Evolutionary conservation across 2,329 filamentous ascomycete genomes (phyloP).

Genomic region (Xylariales sp.): DNA sequence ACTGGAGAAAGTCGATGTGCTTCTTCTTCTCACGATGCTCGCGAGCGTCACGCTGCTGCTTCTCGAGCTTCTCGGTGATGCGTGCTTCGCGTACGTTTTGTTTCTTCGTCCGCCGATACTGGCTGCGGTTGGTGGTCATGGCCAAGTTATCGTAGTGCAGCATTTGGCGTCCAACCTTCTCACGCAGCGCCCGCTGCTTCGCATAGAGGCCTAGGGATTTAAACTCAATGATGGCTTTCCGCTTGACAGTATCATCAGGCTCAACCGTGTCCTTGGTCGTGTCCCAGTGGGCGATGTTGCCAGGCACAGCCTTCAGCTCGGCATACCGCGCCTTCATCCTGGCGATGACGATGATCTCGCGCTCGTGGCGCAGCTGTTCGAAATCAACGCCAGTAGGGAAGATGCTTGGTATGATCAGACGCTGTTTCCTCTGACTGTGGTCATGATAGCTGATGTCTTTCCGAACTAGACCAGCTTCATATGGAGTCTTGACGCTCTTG

Average conservation of each 20-base stretch:
- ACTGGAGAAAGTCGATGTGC: constrained; percentile 84
- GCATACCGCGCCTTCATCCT: constrained; percentile 79
- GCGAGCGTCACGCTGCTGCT: constrained; percentile 93
- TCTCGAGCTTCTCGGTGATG: constrained; percentile 98
- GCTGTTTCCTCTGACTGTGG: constrained; percentile 70
- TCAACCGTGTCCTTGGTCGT: constrained; percentile 62
- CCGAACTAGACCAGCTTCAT: constrained; percentile 49
- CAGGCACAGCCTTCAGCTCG: constrained; percentile 78
- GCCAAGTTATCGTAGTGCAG: constrained; percentile 92
- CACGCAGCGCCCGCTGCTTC: constrained; percentile 81
- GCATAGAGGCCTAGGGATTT: constrained; percentile 85
- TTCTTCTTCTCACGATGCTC: constrained; percentile 98
- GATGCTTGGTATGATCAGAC: constrained; percentile 78
- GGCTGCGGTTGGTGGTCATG: constrained; percentile 90
- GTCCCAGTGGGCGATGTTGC: constrained; percentile 85
- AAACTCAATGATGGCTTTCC: constrained; percentile 90
- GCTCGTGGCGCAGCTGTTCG: constrained; percentile 78
- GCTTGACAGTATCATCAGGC: constrained; percentile 76
- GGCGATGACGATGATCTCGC: constrained; percentile 85
- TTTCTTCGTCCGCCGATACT: constrained; percentile 94
- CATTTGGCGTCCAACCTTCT: constrained; percentile 86
- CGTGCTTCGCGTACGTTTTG: constrained; percentile 91
- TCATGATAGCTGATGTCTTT: constrained; percentile 71
- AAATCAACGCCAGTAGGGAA: constrained; percentile 87
- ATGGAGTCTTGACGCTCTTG: constrained; percentile 72